Base-by-base conservation (phyloP, 768 basidiomycete genomes). In the Amanita phalloides region DNA sequence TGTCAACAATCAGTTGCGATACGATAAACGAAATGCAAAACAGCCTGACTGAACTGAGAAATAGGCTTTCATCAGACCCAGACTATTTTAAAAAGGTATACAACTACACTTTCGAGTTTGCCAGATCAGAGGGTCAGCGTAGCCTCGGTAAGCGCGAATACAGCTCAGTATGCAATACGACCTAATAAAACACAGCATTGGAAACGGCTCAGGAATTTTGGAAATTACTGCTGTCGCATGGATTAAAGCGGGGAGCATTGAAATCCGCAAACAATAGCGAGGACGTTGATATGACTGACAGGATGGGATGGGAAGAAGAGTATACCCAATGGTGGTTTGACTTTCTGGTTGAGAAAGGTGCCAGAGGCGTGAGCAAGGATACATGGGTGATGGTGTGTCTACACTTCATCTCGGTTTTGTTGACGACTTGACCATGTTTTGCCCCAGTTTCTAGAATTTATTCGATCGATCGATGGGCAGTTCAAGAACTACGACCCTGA, bases 321-420 rank as follows among this genome's bases (percentile, higher is more conserved):
- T 77, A 85, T 60, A 78, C 74, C 13, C 62, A 78, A 23, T 79
- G 77, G 77, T 94, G 91, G 91, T 79, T 84, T 59, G 80, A 84
- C n/a, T 94, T 81, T 63, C 64, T 93, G 63, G 66, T 62, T 30
- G 69, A 76, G 61, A 82, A 77, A 56, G 81, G 80, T 1, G 71
- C 71, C 20, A 86, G 85, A 61, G 90, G 88, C 4, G 76, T 94
- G 30, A 91, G 87, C 68, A 89, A 86, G 67, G 90, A 91, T 67
- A 88, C 86, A 14, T 92, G 90, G 90, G 66, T 73, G 48, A 91
- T 92, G 89, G 90, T 87, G 45, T 39, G 81, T 67, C 11, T 26
- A 42, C 44, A 35, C 26, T 48, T 48, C 33, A 45, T 25, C 36
- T 30, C 28, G 44, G 13, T 43, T 46, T 13, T 6, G 17, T 44